Conservation (phyloP, 2,329 filamentous ascomycete genomes). For the Sphaerulina musiva region DNA sequence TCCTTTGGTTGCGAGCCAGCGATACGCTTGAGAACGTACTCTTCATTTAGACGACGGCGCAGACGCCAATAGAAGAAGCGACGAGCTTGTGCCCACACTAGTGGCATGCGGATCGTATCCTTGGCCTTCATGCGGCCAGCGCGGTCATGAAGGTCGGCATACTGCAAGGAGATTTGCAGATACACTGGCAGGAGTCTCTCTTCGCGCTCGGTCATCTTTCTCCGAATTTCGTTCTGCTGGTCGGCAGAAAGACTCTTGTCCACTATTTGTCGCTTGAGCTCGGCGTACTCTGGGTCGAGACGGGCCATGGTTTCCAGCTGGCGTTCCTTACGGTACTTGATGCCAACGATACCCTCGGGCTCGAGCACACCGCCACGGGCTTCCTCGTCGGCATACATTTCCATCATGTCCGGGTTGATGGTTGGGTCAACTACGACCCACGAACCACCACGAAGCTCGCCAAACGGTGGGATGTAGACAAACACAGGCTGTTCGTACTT, state of each 20-base stretch:
- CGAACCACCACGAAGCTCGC: conserved; percentile 95
- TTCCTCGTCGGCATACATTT: conserved; percentile 98
- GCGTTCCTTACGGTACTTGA: conserved; percentile 97
- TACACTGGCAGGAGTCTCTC: conserved; percentile 87
- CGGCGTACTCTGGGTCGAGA: conserved; percentile 74
- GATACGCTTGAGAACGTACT: conserved; percentile 93
- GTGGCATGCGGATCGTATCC: conserved; percentile 75
- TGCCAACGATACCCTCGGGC: conserved; percentile 94
- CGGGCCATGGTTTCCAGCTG: conserved; percentile 97
- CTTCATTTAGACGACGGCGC: conserved; percentile 91
- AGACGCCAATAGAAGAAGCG: conserved; percentile 99
- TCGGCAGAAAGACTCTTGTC: conserved; percentile 64
- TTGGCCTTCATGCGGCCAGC: conserved; percentile 98
- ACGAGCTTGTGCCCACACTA: conserved; percentile 82
- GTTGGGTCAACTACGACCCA: conserved; percentile 99
- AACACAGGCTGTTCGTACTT: conserved; percentile 99
- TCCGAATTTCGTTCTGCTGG: conserved; percentile 70
- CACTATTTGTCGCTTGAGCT: conserved; percentile 71
- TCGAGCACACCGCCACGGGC: conserved; percentile 94
- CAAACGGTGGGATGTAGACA: conserved; percentile 94
- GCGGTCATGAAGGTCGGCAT: conserved; percentile 93
- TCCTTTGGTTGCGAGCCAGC: conserved; percentile 42
- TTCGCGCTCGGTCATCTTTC: conserved; percentile 77
- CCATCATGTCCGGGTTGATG: conserved; percentile 94
- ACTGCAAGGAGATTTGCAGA: conserved; percentile 89